These are phyloP conservation scores for Akanthomyces muscarius DNA, from an alignment of 2,329 filamentous ascomycete genomes.

Conservation along the genomic window DNA sequence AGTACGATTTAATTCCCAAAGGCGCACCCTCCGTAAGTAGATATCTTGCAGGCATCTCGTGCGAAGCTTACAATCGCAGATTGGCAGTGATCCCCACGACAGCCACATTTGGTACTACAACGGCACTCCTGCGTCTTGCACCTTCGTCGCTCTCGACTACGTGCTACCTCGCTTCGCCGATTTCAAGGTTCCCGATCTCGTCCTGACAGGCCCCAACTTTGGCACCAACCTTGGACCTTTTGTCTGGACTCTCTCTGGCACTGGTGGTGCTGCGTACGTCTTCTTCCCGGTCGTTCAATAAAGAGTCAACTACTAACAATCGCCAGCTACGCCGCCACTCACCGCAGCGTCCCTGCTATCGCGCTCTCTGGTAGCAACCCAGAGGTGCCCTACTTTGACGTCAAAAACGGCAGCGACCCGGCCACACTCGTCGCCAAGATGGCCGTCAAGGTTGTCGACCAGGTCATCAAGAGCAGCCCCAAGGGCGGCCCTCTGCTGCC, in stretches of 20 bases:
- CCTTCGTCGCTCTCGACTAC: slow-evolving; percentile 53
- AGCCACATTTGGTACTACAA: slow-evolving; percentile 58
- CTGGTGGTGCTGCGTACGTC: slow-evolving; percentile 40
- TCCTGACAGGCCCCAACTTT: slow-evolving; percentile 54
- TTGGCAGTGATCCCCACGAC: slow-evolving; percentile 48
- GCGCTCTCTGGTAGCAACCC: slow-evolving; percentile 43
- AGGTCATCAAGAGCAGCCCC: slow-evolving; percentile 37
- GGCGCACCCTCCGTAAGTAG: slow-evolving; percentile 27
- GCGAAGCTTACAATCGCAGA: slow-evolving; percentile 18
- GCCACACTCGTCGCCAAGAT: slow-evolving; percentile 41
- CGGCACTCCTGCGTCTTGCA: slow-evolving; percentile 53
- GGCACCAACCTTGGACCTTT: slow-evolving; percentile 52
- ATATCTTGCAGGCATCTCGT: not conserved
- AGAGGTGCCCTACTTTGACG: slow-evolving; percentile 38
- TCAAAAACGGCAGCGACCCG: slow-evolving; percentile 39
- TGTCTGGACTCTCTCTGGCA: slow-evolving; percentile 48
- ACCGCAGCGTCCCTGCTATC: slow-evolving; percentile 47
- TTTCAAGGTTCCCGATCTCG: slow-evolving; percentile 48
- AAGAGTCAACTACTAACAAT: not conserved
- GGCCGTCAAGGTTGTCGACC: slow-evolving; percentile 40
- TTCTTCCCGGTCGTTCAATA: not conserved
- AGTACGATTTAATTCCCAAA: slow-evolving; percentile 28
- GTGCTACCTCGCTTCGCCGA: slow-evolving; percentile 47
- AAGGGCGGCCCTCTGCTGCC: slow-evolving; percentile 36
- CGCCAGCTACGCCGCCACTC: slow-evolving; percentile 44